A percentile compares a stretch with the other conserved stretches of the same genome.
Evolutionary conservation across 805 yeast species (phyloP).

Genomic region (Saturnispora ahearnii): DNA sequence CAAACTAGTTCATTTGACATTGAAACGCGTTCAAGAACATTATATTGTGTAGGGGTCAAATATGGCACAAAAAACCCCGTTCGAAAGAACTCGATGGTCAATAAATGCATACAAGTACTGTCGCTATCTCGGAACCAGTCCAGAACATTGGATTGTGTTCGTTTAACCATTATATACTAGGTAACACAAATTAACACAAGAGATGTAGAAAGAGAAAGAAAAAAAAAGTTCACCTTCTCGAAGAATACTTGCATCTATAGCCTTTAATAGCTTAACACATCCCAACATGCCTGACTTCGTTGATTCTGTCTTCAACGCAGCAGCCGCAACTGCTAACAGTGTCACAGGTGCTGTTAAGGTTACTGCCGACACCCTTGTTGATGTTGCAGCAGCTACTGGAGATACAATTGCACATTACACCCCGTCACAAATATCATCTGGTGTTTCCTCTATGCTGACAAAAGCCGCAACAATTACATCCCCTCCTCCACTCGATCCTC

Average conservation of each 20-base stretch:
- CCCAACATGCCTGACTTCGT: conserved; percentile 17
- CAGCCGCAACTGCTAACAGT: neutral
- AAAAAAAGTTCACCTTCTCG: neutral
- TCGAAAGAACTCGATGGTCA: conserved; percentile 30
- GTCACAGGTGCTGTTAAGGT: neutral
- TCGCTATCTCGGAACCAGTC: conserved; percentile 14
- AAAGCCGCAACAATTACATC: neutral
- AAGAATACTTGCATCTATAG: neutral
- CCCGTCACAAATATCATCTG: neutral
- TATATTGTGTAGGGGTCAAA: conserved; percentile 47
- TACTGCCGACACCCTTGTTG: neutral
- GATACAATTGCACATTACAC: neutral
- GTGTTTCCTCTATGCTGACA: neutral
- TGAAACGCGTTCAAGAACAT: conserved; percentile 39
- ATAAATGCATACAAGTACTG: conserved; percentile 17
- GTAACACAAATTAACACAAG: neutral
- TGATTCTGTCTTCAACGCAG: conserved; percentile 12
- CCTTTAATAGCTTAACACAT: neutral
- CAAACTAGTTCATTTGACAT: conserved; percentile 31
- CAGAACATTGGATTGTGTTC: conserved; percentile 4
- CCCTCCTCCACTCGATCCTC: neutral
- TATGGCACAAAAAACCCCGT: conserved; percentile 38
- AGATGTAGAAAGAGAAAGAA: neutral
- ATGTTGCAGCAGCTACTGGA: neutral
- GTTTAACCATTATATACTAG: conserved; percentile 1